Base-by-base conservation (phyloP, 106 monocot species). In the Ottelia alismoides region DNA sequence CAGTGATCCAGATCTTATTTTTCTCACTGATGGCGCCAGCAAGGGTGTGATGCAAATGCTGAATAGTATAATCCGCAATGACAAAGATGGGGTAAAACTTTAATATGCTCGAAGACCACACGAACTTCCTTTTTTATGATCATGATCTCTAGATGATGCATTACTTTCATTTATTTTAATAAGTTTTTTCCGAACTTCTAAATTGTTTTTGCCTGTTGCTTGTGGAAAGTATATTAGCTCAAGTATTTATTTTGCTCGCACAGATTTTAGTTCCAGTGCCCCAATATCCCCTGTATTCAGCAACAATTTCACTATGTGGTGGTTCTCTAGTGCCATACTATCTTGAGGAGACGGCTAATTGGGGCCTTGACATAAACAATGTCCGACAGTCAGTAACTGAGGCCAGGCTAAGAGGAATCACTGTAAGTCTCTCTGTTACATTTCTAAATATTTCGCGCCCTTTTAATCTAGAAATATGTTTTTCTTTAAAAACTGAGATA, bases 241-340 rank as follows among this genome's bases (percentile, higher is more conserved):
- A n/a, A n/a, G n/a, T n/a, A n/a, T n/a, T 43, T 43, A 6, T 43
- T 43, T 43, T 59, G 59, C 27, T 21, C 32, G 25, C 30, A 21
- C 79, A 99, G 98, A 90, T 99, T 65, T 70, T 99, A 47, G 98
- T 99, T 47, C 98, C 98, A 32, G 98, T 99, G 49, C 98, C 98
- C 26, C 98, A 99, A 51, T 99, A 99, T 57, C 98, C 98, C 4
- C 90, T 99, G 63, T 99, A 99, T 80, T 99, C 98, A 21, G 90
- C 98, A 60, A 52, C 98, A 64, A 99, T 99, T 68, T 58, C 76
- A 17, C 63, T 99, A 48, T 80, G 22, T 78, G 98, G 98, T 57
- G 98, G 98, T 56, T 74, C 90, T 24, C 85, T 99, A 60, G 89
- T 99, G 31, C 90, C 98, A 28, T 90, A 99, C 56, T 90, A 79